These are phyloP conservation scores for Eucalyptus erythrocorys DNA, from an alignment of 345 rosid genomes.

Conservation along the genomic window DNA sequence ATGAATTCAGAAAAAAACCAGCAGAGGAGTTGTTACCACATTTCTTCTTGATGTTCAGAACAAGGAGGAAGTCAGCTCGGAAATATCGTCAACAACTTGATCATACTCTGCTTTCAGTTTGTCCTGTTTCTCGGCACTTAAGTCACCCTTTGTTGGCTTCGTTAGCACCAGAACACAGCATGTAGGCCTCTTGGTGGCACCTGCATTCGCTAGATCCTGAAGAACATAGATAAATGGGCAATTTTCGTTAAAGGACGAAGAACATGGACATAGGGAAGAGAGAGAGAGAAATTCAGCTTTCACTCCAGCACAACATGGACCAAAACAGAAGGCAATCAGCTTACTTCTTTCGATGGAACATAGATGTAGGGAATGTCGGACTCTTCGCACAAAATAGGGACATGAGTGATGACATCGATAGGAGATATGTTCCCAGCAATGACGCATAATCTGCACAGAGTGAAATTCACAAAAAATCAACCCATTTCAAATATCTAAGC, in stretches of 20 bases:
- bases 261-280: background rate
- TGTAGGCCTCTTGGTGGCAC: constrained; percentile 88
- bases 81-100: constrained; percentile 52
- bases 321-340: background rate
- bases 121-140: constrained; percentile 46
- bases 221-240: background rate
- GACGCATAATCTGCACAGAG: constrained; percentile 56
- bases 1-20: background rate
- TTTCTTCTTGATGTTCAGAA: background rate
- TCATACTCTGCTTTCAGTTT: constrained; percentile 54
- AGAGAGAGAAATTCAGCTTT: background rate
- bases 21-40: background rate
- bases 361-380: constrained; percentile 76
- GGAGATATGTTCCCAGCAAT: constrained; percentile 98
- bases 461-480: background rate
- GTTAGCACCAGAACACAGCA: constrained; percentile 88
- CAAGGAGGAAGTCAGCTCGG: constrained; percentile 49
- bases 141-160: constrained; percentile 75
- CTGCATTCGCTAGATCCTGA: constrained; percentile 95
- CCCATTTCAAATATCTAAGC: background rate
- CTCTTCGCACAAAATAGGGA: constrained; percentile 89
- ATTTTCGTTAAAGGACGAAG: background rate
- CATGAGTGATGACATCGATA: constrained; percentile 91
- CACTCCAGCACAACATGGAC: background rate
- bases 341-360: constrained; percentile 86